These are phyloP conservation scores for Amaranthus cruentus DNA, from an alignment of 148 eudicot genomes.

Conservation along the genomic window DNA sequence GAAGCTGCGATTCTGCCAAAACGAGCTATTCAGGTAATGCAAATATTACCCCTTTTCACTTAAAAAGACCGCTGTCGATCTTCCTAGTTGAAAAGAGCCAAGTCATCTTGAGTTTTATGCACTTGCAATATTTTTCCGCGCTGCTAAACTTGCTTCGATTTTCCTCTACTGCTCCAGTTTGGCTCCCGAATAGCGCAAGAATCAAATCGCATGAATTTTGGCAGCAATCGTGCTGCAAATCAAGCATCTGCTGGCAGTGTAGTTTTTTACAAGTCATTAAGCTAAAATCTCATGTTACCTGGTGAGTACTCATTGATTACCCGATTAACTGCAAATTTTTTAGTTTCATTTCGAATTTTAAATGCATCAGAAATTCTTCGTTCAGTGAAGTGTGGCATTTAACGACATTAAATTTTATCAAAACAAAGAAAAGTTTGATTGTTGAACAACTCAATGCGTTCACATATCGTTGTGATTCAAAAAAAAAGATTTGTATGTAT, in stretches of 20 bases:
- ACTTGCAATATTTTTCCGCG: not conserved
- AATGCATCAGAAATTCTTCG: too few relatives aligned
- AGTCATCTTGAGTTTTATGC: not conserved
- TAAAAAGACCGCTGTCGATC: not conserved
- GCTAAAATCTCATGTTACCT: not conserved
- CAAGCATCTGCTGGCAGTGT: conserved; percentile 86
- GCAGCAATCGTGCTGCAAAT: conserved; percentile 93
- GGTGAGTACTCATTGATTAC: not conserved
- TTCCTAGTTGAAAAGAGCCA: not conserved
- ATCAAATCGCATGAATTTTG: conserved; percentile 81
- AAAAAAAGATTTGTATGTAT: too few relatives aligned
- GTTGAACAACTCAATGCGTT: too few relatives aligned
- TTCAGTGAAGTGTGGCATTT: too few relatives aligned
- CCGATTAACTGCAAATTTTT: too few relatives aligned
- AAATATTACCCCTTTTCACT: not conserved
- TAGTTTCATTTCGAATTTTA: too few relatives aligned
- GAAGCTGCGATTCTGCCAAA: conserved; percentile 82
- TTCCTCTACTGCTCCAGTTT: conserved; percentile 43
- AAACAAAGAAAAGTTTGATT: too few relatives aligned
- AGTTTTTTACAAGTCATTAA: conserved; percentile 30
- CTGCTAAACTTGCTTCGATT: not conserved
- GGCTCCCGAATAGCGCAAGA: conserved; percentile 92
- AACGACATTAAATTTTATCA: too few relatives aligned
- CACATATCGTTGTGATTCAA: too few relatives aligned
- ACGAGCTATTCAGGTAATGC: conserved; percentile 86